Percentiles rank a stretch among this genome's conserved stretches.
These are phyloP conservation scores for Tricholoma hemisulphureum DNA, from an alignment of 768 basidiomycete genomes.

Conservation along the genomic window DNA sequence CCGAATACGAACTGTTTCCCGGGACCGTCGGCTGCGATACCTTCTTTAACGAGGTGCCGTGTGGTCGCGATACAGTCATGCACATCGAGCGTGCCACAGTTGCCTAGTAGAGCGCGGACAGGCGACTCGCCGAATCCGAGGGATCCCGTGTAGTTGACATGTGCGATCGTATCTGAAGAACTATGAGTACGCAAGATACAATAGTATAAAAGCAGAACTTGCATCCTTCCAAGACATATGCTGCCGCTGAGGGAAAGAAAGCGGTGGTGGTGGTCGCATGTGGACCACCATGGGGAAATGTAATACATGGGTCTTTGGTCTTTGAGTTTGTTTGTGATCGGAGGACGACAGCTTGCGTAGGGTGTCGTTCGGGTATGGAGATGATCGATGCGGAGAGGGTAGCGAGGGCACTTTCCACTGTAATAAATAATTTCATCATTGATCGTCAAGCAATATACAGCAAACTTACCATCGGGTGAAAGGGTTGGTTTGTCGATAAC, in stretches of 20 bases:
- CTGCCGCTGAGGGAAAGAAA: conserved; percentile 43
- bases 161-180: conserved; percentile 52
- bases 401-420: conserved; percentile 45
- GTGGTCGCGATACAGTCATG: conserved; percentile 59
- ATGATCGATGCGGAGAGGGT: conserved; percentile 43
- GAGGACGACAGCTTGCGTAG: conserved; percentile 57
- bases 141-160: conserved; percentile 69
- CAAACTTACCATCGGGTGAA: conserved; percentile 37
- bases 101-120: conserved; percentile 53
- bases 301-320: conserved; percentile 46
- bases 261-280: conserved; percentile 48
- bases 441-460: background rate
- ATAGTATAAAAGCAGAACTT: conserved; percentile 22
- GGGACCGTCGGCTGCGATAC: conserved; percentile 45
- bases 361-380: conserved; percentile 47
- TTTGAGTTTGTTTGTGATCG: conserved; percentile 23
- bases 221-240: conserved; percentile 63
- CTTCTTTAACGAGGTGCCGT: conserved; percentile 46
- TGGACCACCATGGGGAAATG: conserved; percentile 62
- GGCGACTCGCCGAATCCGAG: conserved; percentile 63
- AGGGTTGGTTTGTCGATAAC: conserved; percentile 45
- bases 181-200: background rate
- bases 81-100: conserved; percentile 65
- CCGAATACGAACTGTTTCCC: conserved; percentile 59
- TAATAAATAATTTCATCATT: background rate